Base-by-base conservation (phyloP, 768 basidiomycete genomes). In the Auriscalpium microsporum region DNA sequence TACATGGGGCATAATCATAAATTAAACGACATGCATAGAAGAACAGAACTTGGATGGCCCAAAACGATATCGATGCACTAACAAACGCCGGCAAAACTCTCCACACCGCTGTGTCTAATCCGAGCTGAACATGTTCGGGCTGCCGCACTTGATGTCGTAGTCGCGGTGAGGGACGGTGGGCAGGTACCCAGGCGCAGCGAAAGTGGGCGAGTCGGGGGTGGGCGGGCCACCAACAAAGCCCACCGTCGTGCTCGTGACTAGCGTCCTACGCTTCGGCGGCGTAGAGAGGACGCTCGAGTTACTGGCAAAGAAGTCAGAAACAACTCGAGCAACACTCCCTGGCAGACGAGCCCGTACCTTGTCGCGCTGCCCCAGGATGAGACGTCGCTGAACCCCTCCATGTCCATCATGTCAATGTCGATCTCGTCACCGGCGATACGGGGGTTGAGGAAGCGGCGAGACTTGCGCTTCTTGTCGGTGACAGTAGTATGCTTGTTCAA, bases 61-160 rank as follows among this genome's bases (percentile, higher is more conserved):
- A 28, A 28, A 28, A 4, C 5, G 28, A 28, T 28, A 28, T 2
- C 28, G 28, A 28, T 28, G 28, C 28, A 28, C 28, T 28, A 28
- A 4, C 28, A 28, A 7, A 28, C 28, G 40, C 40, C 1, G 8
- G 13, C 40, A 13, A 42, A 42, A 42, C 40, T 14, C 40, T 42
- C 17, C 14, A 42, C 40, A 3, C 4, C 40, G 13, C 14, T 1
- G 40, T 13, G 14, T 42, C 17, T 17, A 42, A 2, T 13, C 14
- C 13, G 40, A 42, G 40, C 40, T 42, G 50, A 50, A 50, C 50
- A 50, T 50, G 50, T 50, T 50, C 10, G 50, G 50, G 35, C 50
- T 50, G 10, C 19, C 28, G 28, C 28, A 28, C 28, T 28, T 33
- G 10, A 28, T 35, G 35, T 17, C 16, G 28, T 48, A 17, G 50